Base-by-base conservation (phyloP, 768 basidiomycete genomes). In the Chalciporus piperatus region DNA sequence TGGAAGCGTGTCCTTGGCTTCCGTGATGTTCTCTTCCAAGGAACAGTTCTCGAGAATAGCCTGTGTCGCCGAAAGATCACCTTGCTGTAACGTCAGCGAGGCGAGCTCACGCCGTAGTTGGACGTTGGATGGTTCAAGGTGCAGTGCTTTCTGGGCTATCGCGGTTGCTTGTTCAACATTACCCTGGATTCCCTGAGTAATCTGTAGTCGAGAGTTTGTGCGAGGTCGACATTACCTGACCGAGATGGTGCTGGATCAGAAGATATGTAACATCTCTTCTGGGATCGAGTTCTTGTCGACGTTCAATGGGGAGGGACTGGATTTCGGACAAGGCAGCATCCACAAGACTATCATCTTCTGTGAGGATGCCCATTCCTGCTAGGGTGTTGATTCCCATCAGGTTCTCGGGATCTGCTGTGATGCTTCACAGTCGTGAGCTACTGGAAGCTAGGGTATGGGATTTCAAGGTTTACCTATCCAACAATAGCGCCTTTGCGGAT, bases 241-340 rank as follows among this genome's bases (percentile, higher is more conserved):
- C 75, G 19, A 94, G 78, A 61, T 85, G 75, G 60, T 93, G 83
- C 57, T 86, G 81, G 9, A 82, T 73, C 10, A 92, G 72, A 48
- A 97, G 75, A 64, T 87, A 82, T 40, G 84, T 78, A 30, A 90
- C 84, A 55, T 89, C 79, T 51, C 84, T 75, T 33, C 73, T 66
- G 9, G 87, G 85, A 69, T 95, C 94, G 47, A 89, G 77, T 35
- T 75, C 68, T 41, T 76, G 74, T 48, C 86, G 76, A 55, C 81
- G 75, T 52, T 92, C 84, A 16, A 84, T 62, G 0, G 92, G 80
- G 20, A 93, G 72, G 0, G 80, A 73, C 17, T 86, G 74, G 16
- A 96, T 79, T 65, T 97, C 93, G 0, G 88, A 85, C 12, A 95
- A 71, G 0, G 92, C 88, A 1, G 93, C 94, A 64, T 95, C 91